Evolutionary conservation across 2,329 filamentous ascomycete genomes (phyloP), one percentile per base, ranked within the genome.

Genomic region (Chalara sp.): DNA sequence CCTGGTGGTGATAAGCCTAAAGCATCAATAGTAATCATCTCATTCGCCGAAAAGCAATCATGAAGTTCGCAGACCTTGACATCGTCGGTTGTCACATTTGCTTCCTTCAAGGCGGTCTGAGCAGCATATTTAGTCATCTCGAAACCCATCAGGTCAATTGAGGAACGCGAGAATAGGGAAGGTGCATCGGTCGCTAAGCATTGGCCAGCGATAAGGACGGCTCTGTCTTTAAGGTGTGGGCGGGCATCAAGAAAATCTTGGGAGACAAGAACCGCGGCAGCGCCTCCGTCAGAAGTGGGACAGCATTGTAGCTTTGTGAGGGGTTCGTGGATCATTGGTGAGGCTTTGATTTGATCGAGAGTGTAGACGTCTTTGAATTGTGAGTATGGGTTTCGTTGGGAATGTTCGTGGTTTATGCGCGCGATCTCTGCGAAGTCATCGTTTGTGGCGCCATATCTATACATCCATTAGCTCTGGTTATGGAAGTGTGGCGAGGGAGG

Each of bases 231-330:
- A 53, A 96, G 81, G 61, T 95, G 83, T 1, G 91, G 91, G 28
- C 89, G 81, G 6, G 85, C 84, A 63, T 92, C 86, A 49, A 97
- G 80, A 78, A 96, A 97, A 45, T 78, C 79, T 70, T 96, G 85
- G 0, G 89, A 95, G 49, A 96, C 90, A 47, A 99, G 74, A 32
- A 97, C 84, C 11, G 88, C 89, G 1, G 93, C 90, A 1, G 90
- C 92, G 44, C 85, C 88, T 46, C 92, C 92, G 68, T 97, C 93
- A 0, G 89, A 95, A 1, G 92, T 97, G 1, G 93, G 92, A 71
- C 92, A 96, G 79, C 92, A 97, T 73, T 97, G 93, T n/a, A 97
- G 83, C 72, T 96, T 97, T 52, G 93, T 97, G 50, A 97, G 78
- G 12, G 92, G 92, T 57, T 82, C 81, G 71, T 89, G 83, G 69